Evolutionary conservation across 129 eudicot genomes (phyloP), one percentile per base, ranked within the genome.

Genomic region (Smallanthus sonchifolius): DNA sequence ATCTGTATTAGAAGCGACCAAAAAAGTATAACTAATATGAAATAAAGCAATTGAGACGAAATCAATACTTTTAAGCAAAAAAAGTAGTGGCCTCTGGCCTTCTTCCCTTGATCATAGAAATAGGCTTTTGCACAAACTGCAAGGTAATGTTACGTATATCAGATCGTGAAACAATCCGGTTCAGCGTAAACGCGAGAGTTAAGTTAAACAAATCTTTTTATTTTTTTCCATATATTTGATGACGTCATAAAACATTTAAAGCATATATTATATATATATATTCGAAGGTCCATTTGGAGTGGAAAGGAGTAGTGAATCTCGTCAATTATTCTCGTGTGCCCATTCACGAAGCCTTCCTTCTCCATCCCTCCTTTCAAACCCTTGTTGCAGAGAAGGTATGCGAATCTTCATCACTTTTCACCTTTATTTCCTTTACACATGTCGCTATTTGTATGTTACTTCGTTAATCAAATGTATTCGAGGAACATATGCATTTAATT

Each of bases 361-460:
- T 37, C 43, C 78, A 63, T 64, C 79, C 72, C 79, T 64, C 64
- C 80, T 56, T 34, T 76, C 75, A 67, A 76, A 67, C 80, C 80
- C 80, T 76, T 54, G 57, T 76, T 67, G 74, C 80, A 76, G 47
- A 63, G n/a, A 77, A 76, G 81, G 81, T 77, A 56, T 56, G 35
- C 55, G 45, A 67, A 77, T 77, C 60, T 67, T 54, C 24, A 8
- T 68, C 80, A 67, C 80, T 28, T 66, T 76, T 52, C 24, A 17
- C 39, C 11, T 17, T 19, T 54, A 16, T 20, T 28, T 64, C 36
- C 67, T 67, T 76, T 47, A 63, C 78, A 63, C 62, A 74, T 62
- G 49, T 74, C 71, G 19, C 30, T 24, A 14, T 75, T 6, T 65
- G 2, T 9, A 43, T 66, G 45, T 20, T 67, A n/a, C 35, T 76